A percentile compares a stretch with the other conserved stretches of the same genome.
These are phyloP conservation scores for Xylaria sp. DNA, from an alignment of 2,329 filamentous ascomycete species.

Conservation along the genomic window DNA sequence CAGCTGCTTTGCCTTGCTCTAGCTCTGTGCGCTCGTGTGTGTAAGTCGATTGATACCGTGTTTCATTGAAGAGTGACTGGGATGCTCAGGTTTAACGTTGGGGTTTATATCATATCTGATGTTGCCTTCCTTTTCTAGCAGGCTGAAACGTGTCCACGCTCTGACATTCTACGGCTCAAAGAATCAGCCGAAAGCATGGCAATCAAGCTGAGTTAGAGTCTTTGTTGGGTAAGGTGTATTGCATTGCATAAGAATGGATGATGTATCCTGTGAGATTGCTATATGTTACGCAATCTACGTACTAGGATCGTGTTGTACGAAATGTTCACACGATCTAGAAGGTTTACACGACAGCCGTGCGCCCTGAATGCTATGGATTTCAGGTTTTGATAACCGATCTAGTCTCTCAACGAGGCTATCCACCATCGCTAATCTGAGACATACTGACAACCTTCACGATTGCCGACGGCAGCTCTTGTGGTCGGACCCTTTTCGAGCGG, in stretches of 20 bases:
- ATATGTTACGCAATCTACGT: not conserved
- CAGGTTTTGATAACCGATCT: no score
- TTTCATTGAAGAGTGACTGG: constrained; percentile 8
- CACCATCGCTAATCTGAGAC: no score
- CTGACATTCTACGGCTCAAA: not conserved
- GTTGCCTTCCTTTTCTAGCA: constrained; percentile 5
- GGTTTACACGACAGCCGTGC: no score
- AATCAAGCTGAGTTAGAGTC: not conserved
- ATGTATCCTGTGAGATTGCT: not conserved
- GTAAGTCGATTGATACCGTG: constrained; percentile 7
- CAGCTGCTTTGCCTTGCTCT: not conserved
- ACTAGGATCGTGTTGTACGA: no score
- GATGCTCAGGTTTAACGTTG: not conserved
- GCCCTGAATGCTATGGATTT: no score
- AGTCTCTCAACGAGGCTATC: no score
- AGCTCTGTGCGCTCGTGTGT: not conserved
- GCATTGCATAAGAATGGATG: not conserved
- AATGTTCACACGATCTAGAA: no score
- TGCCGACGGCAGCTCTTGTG: no score
- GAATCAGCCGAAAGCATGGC: not conserved
- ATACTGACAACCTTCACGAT: no score
- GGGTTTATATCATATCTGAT: not conserved
- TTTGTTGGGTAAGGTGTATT: not conserved
- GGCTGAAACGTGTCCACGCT: constrained; percentile 12
- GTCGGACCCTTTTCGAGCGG: no score